Evolutionary conservation across 208 protist species (phyloP).

Genomic region (Spongospora subterranea): DNA sequence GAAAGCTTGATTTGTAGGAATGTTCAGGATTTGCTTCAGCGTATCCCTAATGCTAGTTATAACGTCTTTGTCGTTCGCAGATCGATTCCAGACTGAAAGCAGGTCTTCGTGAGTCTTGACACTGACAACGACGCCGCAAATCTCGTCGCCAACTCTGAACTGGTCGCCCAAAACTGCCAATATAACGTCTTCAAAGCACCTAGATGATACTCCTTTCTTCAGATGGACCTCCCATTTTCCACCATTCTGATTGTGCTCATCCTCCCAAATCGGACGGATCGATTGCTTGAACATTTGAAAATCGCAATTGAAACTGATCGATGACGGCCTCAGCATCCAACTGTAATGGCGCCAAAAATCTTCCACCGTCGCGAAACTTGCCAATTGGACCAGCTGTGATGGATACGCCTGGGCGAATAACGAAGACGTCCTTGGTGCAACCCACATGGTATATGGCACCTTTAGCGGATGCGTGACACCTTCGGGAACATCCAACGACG

Average conservation of each 20-base stretch:
- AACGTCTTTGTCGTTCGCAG: slow-evolving; percentile 15
- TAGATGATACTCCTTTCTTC: slow-evolving; percentile 17
- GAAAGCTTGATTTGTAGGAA: slow-evolving; percentile 4
- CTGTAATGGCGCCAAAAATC: background rate
- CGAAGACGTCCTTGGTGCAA: background rate
- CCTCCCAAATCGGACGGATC: slow-evolving; percentile 49
- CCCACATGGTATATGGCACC: background rate
- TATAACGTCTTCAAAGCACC: slow-evolving; percentile 46
- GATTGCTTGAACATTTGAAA: background rate
- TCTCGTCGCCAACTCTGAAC: slow-evolving; percentile 53
- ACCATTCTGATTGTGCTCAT: slow-evolving; percentile 22
- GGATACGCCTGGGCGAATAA: background rate
- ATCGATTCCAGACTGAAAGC: slow-evolving; percentile 45
- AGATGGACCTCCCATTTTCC: slow-evolving; percentile 50
- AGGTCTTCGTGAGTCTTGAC: slow-evolving; percentile 38
- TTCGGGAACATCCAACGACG: too few relatives aligned
- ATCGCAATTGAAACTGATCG: slow-evolving; percentile 42
- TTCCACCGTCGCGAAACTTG: slow-evolving; percentile 19
- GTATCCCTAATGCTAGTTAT: slow-evolving; percentile 31
- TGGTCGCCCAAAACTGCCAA: slow-evolving; percentile 42
- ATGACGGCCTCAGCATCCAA: background rate
- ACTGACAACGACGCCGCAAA: slow-evolving; percentile 42
- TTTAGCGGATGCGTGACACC: slow-evolving; percentile 28
- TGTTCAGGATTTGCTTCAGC: slow-evolving; percentile 47
- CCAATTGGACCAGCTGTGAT: background rate